phyloP scores from a whole-genome alignment of 768 basidiomycete species.

The Suillus tomentosus region DNA sequence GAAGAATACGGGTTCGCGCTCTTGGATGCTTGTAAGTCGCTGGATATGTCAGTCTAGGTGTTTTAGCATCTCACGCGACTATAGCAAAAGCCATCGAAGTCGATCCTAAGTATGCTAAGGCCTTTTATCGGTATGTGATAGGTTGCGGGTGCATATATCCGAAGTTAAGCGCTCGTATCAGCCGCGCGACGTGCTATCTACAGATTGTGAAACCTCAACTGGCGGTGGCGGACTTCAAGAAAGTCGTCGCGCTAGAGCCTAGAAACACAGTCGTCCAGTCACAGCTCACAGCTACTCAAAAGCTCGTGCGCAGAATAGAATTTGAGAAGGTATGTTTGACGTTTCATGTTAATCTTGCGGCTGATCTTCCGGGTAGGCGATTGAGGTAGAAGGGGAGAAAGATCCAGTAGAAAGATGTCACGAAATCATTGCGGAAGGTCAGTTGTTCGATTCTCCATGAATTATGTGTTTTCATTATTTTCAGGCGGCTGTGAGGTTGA shows the following conservation, averaged over 20 bases:
- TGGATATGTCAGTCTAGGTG: neutral
- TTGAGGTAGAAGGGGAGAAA: conserved; percentile 90
- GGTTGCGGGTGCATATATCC: neutral
- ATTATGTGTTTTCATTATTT: conserved; percentile 13
- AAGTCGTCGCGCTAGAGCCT: conserved; percentile 81
- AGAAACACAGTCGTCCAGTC: conserved; percentile 77
- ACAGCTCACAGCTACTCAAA: conserved; percentile 87
- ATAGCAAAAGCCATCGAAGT: conserved; percentile 83
- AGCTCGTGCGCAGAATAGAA: conserved; percentile 85
- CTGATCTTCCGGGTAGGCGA: conserved; percentile 56
- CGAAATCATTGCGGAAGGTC: conserved; percentile 80
- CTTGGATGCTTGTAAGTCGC: conserved; percentile 74
- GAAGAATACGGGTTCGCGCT: conserved; percentile 95
- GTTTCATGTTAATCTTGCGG: too few relatives aligned
- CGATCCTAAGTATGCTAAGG: conserved; percentile 89
- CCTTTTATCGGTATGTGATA: conserved; percentile 70
- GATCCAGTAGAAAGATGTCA: conserved; percentile 71
- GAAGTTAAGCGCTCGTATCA: conserved; percentile 26
- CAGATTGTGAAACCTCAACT: conserved; percentile 86
- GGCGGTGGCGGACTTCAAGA: conserved; percentile 88
- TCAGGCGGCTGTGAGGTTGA: conserved; percentile 82
- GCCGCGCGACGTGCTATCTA: conserved; percentile 89
- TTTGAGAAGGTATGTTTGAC: conserved; percentile 75
- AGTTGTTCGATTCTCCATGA: conserved; percentile 15
- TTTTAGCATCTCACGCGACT: conserved; percentile 12